Base-by-base conservation (phyloP, 2,329 filamentous ascomycete genomes). In the Bipolaris gigantea region DNA sequence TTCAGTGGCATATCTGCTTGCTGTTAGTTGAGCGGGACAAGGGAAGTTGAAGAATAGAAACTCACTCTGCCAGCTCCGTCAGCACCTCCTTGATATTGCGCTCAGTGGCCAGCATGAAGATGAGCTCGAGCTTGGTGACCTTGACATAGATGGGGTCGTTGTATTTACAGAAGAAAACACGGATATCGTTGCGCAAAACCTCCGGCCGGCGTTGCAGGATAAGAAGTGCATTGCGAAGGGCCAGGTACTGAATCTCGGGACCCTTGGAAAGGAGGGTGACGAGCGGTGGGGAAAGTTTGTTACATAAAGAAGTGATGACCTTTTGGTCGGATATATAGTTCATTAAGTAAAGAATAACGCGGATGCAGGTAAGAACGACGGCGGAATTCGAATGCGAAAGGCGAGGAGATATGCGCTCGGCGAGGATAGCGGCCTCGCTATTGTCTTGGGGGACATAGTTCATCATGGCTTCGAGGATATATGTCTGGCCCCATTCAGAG, bases 61-160 rank as follows among this genome's bases (percentile, higher is more conserved):
- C 81, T 66, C 73, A 96, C 81, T 99, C 94, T 72, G 92, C 86
- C 51, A 99, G 78, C 74, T 99, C 94, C 1, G 92, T 95, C 61
- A 99, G 77, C 1, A 99, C 94, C 71, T 97, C 91, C 44, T 91
- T 88, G 65, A 99, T 99, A 73, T 99, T 99, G 67, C 88, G 89
- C 75, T 97, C 92, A 32, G 86, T 96, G 7, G 94, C 94, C 56
- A 99, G 83, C 94, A 97, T 99, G 76, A 99, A 99, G 63, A 99
- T 97, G 65, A 99, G 84, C 76, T 99, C 94, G 45, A 99, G 83
- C 77, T 99, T 99, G 15, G 94, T 99, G 47, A 99, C 94, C 76
- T 99, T 99, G 77, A 99, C 94, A 73, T 97, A 99, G 61, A 99
- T 99, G 0, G 94, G 94, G 71, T 99, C 94, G 74, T 99, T 99